Evolutionary conservation across 257 asterid species (phyloP), one percentile per base, ranked within the genome.

Genomic region (Rehmannia glutinosa): DNA sequence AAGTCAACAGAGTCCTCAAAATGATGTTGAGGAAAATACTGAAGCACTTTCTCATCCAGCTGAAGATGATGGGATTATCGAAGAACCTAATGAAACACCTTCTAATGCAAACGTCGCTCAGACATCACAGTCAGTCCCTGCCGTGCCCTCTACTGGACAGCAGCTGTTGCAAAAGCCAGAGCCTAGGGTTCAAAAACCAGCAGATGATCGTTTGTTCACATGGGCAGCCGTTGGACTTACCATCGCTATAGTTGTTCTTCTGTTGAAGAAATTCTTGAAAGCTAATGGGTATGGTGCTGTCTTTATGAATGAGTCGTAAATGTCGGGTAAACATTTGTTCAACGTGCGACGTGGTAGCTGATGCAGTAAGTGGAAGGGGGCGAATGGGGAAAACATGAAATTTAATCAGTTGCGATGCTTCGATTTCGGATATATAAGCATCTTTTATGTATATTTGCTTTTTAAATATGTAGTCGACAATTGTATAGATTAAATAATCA

Each of bases 191-290:
- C 82, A 80, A 8, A 84, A 83, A 64, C 95, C 62, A 49, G 83
- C 81, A 5, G 85, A 81, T 47, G 98, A 89, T 50, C 88, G 96
- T 11, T 21, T 92, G 60, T 85, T 87, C 73, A 91, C 96, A 36
- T 82, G 86, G 96, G 98, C 96, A 25, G 96, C 94, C 49, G 78
- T 89, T 11, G 98, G 84, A 71, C 92, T 92, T 23, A 81, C 94
- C 68, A 47, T 92, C 64, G 96, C 98, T 46, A 89, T 92, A 50
- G 76, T 81, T n/a, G 85, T 87, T 56, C 92, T 91, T 50, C 71
- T 92, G 70, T 69, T 92, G 80, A 92, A 89, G 88, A 92, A 89
- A 79, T 89, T 85, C 75, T 72, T 92, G 83, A 92, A 85, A 82
- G 90, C 97, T 49, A 83, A 83, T 23, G 96, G 97, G 36, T 74